A percentile compares a stretch with the other conserved stretches of the same genome.
These are phyloP conservation scores for Kokia cookei DNA, from an alignment of 441 rosid genomes.

Conservation along the genomic window DNA sequence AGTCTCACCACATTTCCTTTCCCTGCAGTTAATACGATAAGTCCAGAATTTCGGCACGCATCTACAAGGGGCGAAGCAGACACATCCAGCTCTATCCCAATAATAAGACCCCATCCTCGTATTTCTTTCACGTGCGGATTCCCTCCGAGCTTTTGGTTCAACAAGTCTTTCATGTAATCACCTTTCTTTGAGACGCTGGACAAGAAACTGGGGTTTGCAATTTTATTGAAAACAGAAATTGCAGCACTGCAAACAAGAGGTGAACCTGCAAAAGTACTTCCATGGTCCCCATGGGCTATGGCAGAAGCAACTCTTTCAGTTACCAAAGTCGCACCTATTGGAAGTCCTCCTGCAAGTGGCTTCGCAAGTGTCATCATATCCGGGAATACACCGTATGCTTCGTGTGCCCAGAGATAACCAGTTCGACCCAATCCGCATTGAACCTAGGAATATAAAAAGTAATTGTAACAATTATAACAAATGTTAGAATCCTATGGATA, in stretches of 20 bases:
- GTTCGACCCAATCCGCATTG: constrained; percentile 89
- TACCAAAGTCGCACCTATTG: constrained; percentile 65
- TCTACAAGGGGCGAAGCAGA: constrained; percentile 59
- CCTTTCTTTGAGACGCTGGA: constrained; percentile 61
- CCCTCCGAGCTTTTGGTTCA: constrained; percentile 51
- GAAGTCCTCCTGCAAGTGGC: constrained; percentile 88
- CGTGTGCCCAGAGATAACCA: constrained; percentile 79
- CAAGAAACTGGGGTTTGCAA: constrained; percentile 61
- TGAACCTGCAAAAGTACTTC: constrained; percentile 83
- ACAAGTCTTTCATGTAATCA: constrained; percentile 39
- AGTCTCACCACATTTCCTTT: constrained; percentile 82
- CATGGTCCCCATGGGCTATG: constrained; percentile 71
- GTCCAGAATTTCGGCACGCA: constrained; percentile 75
- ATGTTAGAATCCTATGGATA: background rate
- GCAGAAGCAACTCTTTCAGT: constrained; percentile 71
- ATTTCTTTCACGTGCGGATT: constrained; percentile 72
- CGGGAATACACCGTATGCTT: constrained; percentile 56
- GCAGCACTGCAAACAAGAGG: constrained; percentile 70
- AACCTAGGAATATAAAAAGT: constrained; percentile 32
- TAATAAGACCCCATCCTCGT: constrained; percentile 72
- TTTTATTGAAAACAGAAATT: constrained; percentile 55
- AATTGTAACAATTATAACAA: background rate
- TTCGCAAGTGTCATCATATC: constrained; percentile 86
- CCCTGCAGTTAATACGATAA: constrained; percentile 73
- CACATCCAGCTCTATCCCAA: constrained; percentile 72